Evolutionary conservation across 148 eudicot genomes (phyloP), one percentile per base, ranked within the genome.

Genomic region (Spergularia marina): DNA sequence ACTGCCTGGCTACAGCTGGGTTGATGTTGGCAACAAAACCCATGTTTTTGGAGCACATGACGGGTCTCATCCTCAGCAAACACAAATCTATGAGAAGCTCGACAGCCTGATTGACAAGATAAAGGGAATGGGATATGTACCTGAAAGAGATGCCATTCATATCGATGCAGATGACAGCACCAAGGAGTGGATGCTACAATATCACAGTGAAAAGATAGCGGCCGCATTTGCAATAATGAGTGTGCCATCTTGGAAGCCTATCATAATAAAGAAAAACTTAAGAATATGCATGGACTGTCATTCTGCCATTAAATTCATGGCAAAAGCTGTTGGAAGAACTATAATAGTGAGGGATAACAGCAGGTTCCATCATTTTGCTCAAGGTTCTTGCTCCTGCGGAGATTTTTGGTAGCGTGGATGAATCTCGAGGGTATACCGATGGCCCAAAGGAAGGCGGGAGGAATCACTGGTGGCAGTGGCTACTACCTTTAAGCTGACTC

Each of bases 1-100:
- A 75, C 62, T 82, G 41, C 85, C 92, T 11, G 92, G 92, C 17
- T 82, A 82, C 40, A 89, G 89, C 66, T 86, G 88, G 92, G 81
- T 89, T 44, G 88, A 89, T 73, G 70, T 83, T 10, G 83, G 82
- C 40, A 81, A 82, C 77, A 84, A 76, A 76, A 83, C 86, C 21
- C 85, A 86, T 82, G 84, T 83, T 57, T 86, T 85, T 57, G 89
- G 84, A 17, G 85, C 82, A 23, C 82, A 82, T 65, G 86, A 85
- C 72, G 77, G 85, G 73, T 77, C 80, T 74, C 86, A 89, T 73
- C 82, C 82, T 72, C 76, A 72, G 53, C 67, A 77, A 30, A 62
- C 51, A 3, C 70, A 82, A 58, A 84, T 84, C 40, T 80, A 84
- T 65, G 61, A 72, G 73, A 86, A 82, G 65, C 87, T 86, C 25